Base-by-base conservation (phyloP, 768 basidiomycete genomes). In the Paxillus rubicundulus region DNA sequence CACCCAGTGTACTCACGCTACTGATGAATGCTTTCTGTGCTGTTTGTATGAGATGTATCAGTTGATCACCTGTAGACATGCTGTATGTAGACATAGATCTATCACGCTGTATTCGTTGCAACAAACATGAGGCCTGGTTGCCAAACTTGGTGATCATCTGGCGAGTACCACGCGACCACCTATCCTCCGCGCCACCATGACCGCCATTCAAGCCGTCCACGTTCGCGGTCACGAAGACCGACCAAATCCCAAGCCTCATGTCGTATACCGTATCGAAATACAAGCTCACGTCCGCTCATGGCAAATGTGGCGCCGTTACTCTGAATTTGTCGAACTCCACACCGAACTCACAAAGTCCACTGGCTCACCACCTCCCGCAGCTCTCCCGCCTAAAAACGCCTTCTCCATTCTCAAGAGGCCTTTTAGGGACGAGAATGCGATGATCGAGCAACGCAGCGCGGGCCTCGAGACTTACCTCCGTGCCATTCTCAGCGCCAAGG, bases 291-390 rank as follows among this genome's bases (percentile, higher is more conserved):
- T 93, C 27, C 86, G 90, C 55, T 87, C 91, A 66, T 98, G 95
- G 94, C 83, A 87, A 52, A 89, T 97, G 79, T 90, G 89, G 84
- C 78, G 88, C 52, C 88, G 96, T 45, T 98, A 98, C 74, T 94
- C 92, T 39, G 93, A 97, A 72, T 98, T 98, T 72, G 85, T 81
- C 64, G 85, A 91, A 61, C 83, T 98, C 7, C 82, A 95, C 68
- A 79, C 81, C 8, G 88, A 94, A 62, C 82, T 97, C 61, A 79
- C 80, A 24, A 86, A 87, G 65, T 81, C 85, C n/a, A 81, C 82
- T n/a, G 86, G 86, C 14, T 79, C 83, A n/a, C 72, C 86, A 17
- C 92, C 94, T 10, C 94, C 95, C 12, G 78, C 71, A 16, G 55
- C 77, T n/a, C 81, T 98, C 17, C 96, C 96, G 34, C 83, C 87